Percentiles rank a stretch among this genome's conserved stretches.
Conservation (phyloP, 805 yeast species). For the Candida multigemmis region DNA sequence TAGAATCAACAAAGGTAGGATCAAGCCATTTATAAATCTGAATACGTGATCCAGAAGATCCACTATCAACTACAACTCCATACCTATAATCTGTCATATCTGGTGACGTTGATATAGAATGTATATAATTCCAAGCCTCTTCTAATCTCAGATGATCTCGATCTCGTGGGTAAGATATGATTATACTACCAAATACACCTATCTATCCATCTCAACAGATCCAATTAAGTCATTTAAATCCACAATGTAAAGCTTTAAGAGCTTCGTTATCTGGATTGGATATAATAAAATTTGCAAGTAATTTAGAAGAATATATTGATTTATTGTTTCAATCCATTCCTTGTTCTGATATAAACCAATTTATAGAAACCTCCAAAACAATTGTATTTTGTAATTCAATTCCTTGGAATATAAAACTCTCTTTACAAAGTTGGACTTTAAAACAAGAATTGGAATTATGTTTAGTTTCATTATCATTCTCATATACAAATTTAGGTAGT, state of each 20-base stretch:
- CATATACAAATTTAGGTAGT: conserved; percentile 24
- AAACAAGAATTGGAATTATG: conserved; percentile 19
- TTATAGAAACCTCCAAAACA: conserved; percentile 1
- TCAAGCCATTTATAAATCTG: conserved; percentile 79
- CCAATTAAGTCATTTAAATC: no score
- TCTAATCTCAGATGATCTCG: no score
- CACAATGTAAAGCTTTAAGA: no score
- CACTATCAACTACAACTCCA: conserved; percentile 91
- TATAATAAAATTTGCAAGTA: conserved; percentile 14
- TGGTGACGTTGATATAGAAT: no score
- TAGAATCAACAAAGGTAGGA: conserved; percentile 18
- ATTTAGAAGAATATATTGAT: conserved; percentile 20
- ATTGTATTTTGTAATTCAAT: background rate
- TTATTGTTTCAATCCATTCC: conserved; percentile 7
- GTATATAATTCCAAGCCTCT: no score
- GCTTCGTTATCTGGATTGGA: conserved; percentile 7
- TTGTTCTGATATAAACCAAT: background rate
- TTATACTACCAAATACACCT: conserved; percentile 26
- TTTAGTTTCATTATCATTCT: conserved; percentile 14
- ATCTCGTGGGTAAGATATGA: no score
- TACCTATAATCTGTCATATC: conserved; percentile 28
- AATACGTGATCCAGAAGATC: conserved; percentile 88
- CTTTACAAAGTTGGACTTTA: conserved; percentile 17
- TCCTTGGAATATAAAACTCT: conserved; percentile 1
- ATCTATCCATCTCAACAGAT: no score